These are phyloP conservation scores for Penicillium italicum DNA, from an alignment of 2,329 filamentous ascomycete genomes.

Conservation along the genomic window DNA sequence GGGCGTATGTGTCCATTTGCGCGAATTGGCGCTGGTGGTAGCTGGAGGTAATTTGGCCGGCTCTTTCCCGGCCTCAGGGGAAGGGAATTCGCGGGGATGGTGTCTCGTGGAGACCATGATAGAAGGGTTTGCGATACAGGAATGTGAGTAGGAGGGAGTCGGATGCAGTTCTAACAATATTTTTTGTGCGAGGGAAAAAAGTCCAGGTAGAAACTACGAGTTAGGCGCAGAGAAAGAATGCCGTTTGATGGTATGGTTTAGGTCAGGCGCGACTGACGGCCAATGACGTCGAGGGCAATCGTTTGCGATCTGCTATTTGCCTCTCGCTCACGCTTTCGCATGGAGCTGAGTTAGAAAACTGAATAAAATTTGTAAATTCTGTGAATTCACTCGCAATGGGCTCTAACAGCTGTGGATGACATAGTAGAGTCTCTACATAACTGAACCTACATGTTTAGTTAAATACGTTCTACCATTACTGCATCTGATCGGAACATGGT, in stretches of 20 bases:
- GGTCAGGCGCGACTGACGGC: slow-evolving; percentile 6
- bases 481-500: not conserved
- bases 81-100: slow-evolving; percentile 51
- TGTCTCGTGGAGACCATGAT: slow-evolving; percentile 55
- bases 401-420: not conserved
- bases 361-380: not conserved
- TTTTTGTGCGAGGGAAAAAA: not conserved
- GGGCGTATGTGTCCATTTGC: slow-evolving; percentile 56
- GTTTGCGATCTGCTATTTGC: slow-evolving; percentile 1
- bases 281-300: slow-evolving; percentile 6
- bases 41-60: slow-evolving; percentile 27
- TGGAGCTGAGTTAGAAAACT: not conserved
- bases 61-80: slow-evolving; percentile 27
- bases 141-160: not conserved
- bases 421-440: too few relatives aligned
- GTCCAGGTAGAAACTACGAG: not conserved
- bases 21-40: slow-evolving; percentile 19
- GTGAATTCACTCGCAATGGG: not conserved
- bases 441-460: too few relatives aligned
- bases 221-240: not conserved
- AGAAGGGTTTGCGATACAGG: not conserved
- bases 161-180: not conserved
- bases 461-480: too few relatives aligned
- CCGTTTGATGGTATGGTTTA: not conserved
- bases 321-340: not conserved